Base-by-base conservation (phyloP, 1,284 basidiomycete species). In the Inonotus hispidus region DNA sequence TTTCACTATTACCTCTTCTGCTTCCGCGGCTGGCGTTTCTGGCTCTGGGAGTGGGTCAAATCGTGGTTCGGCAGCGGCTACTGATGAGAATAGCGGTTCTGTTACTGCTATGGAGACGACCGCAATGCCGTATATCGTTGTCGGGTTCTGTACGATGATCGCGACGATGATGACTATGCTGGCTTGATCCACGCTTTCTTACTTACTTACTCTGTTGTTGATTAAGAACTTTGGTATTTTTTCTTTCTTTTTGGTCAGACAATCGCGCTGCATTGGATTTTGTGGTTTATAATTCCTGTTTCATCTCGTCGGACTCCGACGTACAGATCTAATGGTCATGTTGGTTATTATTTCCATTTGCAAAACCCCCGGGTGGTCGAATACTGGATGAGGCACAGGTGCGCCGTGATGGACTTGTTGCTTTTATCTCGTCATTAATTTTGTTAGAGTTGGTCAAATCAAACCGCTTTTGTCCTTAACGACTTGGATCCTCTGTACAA, bases 91-190 rank as follows among this genome's bases (percentile, higher is more conserved):
- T 43, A 43, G 41, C 41, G 41, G 41, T n/a, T 43, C 41, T 21
- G 41, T 43, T 21, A 7, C 46, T 49, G 27, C 16, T 16, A 38
- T 59, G 16, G 53, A 59, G 21, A 54, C 38, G 11, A 41, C 37
- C 35, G 61, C 41, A 10, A 27, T 49, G 21, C 62, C 62, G 41
- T 63, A 45, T 37, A 50, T 63, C 37, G 58, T 53, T 29, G 55
- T 47, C 19, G 58, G 62, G 0, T 56, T 63, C 37, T 29, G 49
- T 32, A 53, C 58, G 16, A 53, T 49, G 11, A n/a, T 63, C 14
- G 49, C 58, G 7, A 63, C 62, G 39, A 60, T 63, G 62, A 56
- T 60, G 53, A 27, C 45, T 23, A 63, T 63, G 45, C 56, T 62
- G 47, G 56, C 58, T n/a, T 62, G 50, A 61, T 47, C 5, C 27